Conservation (phyloP, 2,329 filamentous ascomycete genomes). For the Fusarium torreyae region DNA sequence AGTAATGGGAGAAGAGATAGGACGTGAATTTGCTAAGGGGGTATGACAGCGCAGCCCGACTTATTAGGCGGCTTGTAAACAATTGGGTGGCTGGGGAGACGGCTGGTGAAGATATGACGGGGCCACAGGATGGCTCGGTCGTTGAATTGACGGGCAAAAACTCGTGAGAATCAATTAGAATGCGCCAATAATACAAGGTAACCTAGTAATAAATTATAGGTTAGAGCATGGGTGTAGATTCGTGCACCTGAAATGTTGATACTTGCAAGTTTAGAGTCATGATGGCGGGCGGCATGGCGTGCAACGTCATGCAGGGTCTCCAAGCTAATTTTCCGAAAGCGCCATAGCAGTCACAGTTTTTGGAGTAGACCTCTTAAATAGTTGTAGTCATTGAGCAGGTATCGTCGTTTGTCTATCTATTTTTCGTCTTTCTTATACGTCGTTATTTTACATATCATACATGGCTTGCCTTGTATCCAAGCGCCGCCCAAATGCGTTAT, state of each 20-base stretch:
- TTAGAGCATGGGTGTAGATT: neutral
- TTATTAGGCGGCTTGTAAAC: slow-evolving; percentile 38
- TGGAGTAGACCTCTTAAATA: neutral
- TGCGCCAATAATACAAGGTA: neutral
- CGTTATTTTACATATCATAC: slow-evolving; percentile 27
- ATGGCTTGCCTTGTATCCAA: slow-evolving; percentile 27
- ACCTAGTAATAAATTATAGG: neutral
- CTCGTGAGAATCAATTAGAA: neutral
- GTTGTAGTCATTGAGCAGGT: neutral
- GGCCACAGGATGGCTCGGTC: slow-evolving; percentile 14
- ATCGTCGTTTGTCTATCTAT: slow-evolving; percentile 3
- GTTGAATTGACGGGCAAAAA: slow-evolving; percentile 3
- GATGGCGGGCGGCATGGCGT: slow-evolving; percentile 24
- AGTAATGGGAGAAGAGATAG: slow-evolving; percentile 3
- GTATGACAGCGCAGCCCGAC: slow-evolving; percentile 36
- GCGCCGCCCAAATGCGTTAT: slow-evolving; percentile 40
- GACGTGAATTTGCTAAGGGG: slow-evolving; percentile 29
- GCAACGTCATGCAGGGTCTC: slow-evolving; percentile 35
- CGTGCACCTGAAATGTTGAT: neutral
- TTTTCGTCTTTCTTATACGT: slow-evolving; percentile 31
- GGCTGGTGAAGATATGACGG: slow-evolving; percentile 22
- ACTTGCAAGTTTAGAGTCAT: slow-evolving; percentile 27
- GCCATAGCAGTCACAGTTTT: neutral
- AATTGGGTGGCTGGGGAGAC: slow-evolving; percentile 50
- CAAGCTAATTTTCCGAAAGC: slow-evolving; percentile 34